Evolutionary conservation across 305 asterid genomes (phyloP).

Genomic region (Rubia tinctorum): DNA sequence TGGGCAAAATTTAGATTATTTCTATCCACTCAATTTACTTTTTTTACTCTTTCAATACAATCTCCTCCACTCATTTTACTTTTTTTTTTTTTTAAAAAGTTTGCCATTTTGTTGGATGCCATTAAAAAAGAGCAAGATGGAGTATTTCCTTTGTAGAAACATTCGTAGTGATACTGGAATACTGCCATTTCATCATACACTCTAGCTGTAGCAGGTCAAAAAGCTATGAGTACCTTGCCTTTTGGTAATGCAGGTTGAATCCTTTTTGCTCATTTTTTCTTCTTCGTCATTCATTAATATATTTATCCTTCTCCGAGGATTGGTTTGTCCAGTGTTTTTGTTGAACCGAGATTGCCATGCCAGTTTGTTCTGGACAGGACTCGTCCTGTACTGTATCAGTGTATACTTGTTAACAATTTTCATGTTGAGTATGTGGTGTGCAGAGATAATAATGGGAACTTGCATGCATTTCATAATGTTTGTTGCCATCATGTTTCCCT

Average conservation of each 20-base stretch:
- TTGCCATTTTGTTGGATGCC: no score
- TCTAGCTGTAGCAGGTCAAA: not conserved
- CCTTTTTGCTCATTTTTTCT: not conserved
- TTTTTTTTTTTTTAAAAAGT: no score
- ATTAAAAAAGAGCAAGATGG: no score
- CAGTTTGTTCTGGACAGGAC: no score
- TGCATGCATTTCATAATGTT: constrained; percentile 88
- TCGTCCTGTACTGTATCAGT: no score
- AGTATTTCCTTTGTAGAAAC: not conserved
- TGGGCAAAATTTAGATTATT: no score
- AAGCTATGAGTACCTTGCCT: not conserved
- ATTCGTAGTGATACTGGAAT: not conserved
- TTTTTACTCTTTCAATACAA: no score
- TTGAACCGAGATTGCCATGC: not conserved
- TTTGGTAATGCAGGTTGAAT: not conserved
- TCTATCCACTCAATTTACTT: no score
- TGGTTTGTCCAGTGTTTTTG: not conserved
- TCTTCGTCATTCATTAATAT: not conserved
- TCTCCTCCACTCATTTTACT: no score
- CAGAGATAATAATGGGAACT: no score
- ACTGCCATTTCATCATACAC: not conserved
- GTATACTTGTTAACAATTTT: no score
- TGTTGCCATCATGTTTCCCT: constrained; percentile 93
- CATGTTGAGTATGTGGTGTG: constrained; percentile 72
- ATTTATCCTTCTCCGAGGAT: not conserved